These are phyloP conservation scores for Coemansia sp. DNA, from an alignment of 192 early-diverging fungal species.

Conservation along the genomic window DNA sequence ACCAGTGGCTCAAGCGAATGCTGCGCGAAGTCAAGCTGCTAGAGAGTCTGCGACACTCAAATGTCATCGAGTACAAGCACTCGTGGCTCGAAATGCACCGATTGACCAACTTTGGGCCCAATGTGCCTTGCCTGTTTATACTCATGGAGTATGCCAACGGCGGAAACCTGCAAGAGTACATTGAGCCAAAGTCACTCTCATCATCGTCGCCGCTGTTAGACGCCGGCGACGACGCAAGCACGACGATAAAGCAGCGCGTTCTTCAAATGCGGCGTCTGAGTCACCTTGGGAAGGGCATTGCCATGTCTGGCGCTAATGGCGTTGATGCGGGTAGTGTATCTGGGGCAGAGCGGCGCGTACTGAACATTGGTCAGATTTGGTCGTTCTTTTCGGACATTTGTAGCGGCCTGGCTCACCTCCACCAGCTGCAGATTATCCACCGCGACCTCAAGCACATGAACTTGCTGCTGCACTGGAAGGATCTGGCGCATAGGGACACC, in stretches of 20 bases:
- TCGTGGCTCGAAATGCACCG: slow-evolving; percentile 90
- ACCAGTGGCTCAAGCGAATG: slow-evolving; percentile 89
- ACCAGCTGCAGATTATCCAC: slow-evolving; percentile 85
- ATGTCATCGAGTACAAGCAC: slow-evolving; percentile 94
- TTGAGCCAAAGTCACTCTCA: slow-evolving; percentile 44
- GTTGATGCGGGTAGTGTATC: neutral
- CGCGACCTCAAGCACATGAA: slow-evolving; percentile 95
- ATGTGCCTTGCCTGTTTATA: slow-evolving; percentile 92
- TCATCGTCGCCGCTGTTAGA: neutral
- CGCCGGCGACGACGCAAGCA: slow-evolving; percentile 1
- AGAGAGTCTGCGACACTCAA: slow-evolving; percentile 84
- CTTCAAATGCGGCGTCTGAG: slow-evolving; percentile 29
- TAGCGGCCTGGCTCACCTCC: slow-evolving; percentile 85
- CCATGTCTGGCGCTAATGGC: neutral
- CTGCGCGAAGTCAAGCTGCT: slow-evolving; percentile 91
- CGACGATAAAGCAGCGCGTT: slow-evolving; percentile 31
- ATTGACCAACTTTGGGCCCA: slow-evolving; percentile 68
- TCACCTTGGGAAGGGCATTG: neutral
- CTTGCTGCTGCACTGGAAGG: slow-evolving; percentile 73
- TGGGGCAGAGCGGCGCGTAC: slow-evolving; percentile 19
- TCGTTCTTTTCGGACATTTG: slow-evolving; percentile 89
- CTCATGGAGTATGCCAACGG: slow-evolving; percentile 95
- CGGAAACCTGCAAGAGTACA: slow-evolving; percentile 92
- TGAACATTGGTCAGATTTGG: slow-evolving; percentile 74
- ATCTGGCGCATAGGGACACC: slow-evolving; percentile 29